Percentiles rank a stretch among this genome's conserved stretches.
Evolutionary conservation across 352 stramenopile genomes (phyloP).

Genomic region (Pythium rhizo-oryzae): DNA sequence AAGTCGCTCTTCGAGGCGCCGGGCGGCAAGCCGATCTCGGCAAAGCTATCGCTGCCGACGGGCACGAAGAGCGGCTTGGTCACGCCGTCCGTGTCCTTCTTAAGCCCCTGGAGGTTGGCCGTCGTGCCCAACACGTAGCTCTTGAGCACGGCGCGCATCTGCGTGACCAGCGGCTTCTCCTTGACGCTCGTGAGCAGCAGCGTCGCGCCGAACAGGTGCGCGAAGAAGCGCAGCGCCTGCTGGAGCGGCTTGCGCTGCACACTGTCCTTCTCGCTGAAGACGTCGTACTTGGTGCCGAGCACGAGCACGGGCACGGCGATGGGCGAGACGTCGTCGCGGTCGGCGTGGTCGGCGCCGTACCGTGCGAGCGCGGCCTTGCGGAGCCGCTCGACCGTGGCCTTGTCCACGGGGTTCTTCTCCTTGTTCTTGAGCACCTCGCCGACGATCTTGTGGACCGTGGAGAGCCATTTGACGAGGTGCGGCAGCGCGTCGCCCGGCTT

Average conservation of each 20-base stretch:
- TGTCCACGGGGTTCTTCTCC: constrained; percentile 73
- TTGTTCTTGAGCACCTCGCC: constrained; percentile 61
- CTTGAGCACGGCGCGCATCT: constrained; percentile 73
- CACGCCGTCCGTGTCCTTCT: constrained; percentile 64
- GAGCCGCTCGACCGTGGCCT: constrained; percentile 53
- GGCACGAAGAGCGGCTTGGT: constrained; percentile 74
- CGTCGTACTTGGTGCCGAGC: constrained; percentile 90
- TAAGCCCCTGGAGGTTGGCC: constrained; percentile 36
- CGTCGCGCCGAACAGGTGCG: constrained; percentile 85
- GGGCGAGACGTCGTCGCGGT: constrained; percentile 74
- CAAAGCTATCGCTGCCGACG: constrained; percentile 66
- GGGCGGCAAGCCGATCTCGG: constrained; percentile 78
- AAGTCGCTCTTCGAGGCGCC: constrained; percentile 51
- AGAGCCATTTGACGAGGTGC: constrained; percentile 81
- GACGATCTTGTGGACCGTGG: constrained; percentile 52
- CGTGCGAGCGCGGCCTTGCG: constrained; percentile 51
- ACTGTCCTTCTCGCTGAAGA: constrained; percentile 86
- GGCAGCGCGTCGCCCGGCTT: constrained; percentile 76
- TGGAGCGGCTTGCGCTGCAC: constrained; percentile 83
- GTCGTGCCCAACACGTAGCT: constrained; percentile 61
- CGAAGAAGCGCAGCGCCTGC: constrained; percentile 86
- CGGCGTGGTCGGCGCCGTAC: constrained; percentile 64
- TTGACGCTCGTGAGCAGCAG: constrained; percentile 87
- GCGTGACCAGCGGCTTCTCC: constrained; percentile 79
- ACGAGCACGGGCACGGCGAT: constrained; percentile 82